A percentile compares a stretch with the other conserved stretches of the same genome.
Conservation (phyloP, 257 asterid species). For the Craterostigma plantagineum region DNA sequence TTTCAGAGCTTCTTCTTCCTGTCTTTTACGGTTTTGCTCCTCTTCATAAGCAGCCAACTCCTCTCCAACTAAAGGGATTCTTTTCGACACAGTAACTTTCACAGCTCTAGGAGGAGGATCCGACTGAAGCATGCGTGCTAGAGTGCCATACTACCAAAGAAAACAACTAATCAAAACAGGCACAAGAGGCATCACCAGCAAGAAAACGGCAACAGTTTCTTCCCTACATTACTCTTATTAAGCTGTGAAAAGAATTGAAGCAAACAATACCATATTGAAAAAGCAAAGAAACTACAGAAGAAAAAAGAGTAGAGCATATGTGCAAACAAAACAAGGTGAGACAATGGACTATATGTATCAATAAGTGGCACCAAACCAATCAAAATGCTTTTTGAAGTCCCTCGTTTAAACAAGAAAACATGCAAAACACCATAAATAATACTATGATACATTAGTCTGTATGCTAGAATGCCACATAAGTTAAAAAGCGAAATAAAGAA, state of each 20-base stretch:
- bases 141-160: constrained; percentile 60
- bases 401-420: no score
- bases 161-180: constrained; percentile 8
- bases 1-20: constrained; percentile 92
- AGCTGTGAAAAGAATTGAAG: background rate
- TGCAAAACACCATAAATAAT: no score
- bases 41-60: constrained; percentile 99
- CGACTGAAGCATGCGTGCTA: constrained; percentile 95
- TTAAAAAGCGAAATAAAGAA: no score
- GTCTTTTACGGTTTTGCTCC: constrained; percentile 59
- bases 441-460: no score
- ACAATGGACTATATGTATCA: no score
- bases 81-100: constrained; percentile 85
- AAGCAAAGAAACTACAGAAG: no score
- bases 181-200: constrained; percentile 8
- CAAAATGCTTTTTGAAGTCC: no score
- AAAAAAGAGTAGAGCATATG: no score
- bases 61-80: constrained; percentile 92
- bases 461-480: no score
- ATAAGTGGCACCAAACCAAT: no score
- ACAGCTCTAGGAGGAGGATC: constrained; percentile 99
- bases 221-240: background rate
- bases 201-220: constrained; percentile 3
- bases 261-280: background rate
- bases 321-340: no score